Evolutionary conservation across 1,284 basidiomycete genomes (phyloP).

Genomic region (Sanghuangporus sanghuang): DNA sequence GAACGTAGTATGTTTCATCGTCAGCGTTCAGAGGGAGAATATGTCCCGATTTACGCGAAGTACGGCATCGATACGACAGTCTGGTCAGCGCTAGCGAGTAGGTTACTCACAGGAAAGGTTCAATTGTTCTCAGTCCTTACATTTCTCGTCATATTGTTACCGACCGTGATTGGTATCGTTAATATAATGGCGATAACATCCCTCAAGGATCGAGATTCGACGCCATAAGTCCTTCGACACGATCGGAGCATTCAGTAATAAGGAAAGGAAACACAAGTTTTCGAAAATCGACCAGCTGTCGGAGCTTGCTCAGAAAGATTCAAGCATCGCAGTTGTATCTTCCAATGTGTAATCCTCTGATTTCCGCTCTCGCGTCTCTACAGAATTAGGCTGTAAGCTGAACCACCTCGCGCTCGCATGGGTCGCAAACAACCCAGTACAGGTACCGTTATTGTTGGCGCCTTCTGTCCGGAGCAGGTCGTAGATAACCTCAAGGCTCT

Average conservation of each 20-base stretch:
- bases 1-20: constrained; percentile 59
- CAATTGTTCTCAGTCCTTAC: constrained; percentile 7
- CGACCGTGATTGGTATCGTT: not conserved
- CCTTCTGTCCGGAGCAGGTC: constrained; percentile 54
- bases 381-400: constrained; percentile 51
- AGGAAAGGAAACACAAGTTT: constrained; percentile 60
- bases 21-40: constrained; percentile 78
- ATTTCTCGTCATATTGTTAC: not conserved
- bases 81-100: constrained; percentile 70
- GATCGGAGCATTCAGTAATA: constrained; percentile 39
- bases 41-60: constrained; percentile 57
- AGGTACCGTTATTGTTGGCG: constrained; percentile 57
- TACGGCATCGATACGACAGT: constrained; percentile 64
- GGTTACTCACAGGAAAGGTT: constrained; percentile 70
- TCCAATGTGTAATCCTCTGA: constrained; percentile 22
- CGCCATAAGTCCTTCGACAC: constrained; percentile 47
- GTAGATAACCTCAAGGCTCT: constrained; percentile 68
- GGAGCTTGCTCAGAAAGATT: constrained; percentile 54
- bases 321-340: not conserved
- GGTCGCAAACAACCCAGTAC: constrained; percentile 62
- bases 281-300: constrained; percentile 64
- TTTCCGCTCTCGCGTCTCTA: not conserved
- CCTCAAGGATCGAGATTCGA: constrained; percentile 61
- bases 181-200: constrained; percentile 41
- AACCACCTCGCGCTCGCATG: constrained; percentile 69